A percentile compares a stretch with the other conserved stretches of the same genome.
These are phyloP conservation scores for Mucuna pruriens DNA, from an alignment of 306 rosid species.

Conservation along the genomic window DNA sequence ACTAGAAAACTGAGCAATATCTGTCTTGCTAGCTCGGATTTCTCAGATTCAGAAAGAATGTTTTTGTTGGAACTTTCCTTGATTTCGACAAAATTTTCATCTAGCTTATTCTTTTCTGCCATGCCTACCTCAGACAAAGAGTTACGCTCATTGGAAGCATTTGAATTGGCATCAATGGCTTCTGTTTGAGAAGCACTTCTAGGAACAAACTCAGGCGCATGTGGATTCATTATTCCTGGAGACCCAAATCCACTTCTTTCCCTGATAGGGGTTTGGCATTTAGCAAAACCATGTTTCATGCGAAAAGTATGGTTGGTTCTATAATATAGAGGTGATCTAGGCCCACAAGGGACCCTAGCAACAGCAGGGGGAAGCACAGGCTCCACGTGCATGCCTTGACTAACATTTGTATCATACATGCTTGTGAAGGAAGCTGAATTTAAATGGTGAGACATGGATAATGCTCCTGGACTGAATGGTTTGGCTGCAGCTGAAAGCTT, in stretches of 20 bases:
- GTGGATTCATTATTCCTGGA: conserved; percentile 86
- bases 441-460: conserved; percentile 49
- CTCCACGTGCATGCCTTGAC: conserved; percentile 72
- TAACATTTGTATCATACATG: conserved; percentile 63
- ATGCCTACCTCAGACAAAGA: conserved; percentile 31
- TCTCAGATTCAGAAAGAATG: conserved; percentile 67
- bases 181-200: conserved; percentile 60
- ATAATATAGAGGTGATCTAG: conserved; percentile 80
- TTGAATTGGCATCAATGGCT: conserved; percentile 41
- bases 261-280: conserved; percentile 44
- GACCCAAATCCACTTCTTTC: conserved; percentile 63
- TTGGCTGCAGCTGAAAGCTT: conserved; percentile 96
- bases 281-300: conserved; percentile 65
- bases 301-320: conserved; percentile 74
- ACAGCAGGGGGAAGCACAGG: conserved; percentile 71
- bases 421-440: conserved; percentile 59
- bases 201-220: conserved; percentile 95
- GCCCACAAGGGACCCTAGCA: conserved; percentile 90
- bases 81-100: conserved; percentile 18
- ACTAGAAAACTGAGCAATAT: conserved; percentile 85
- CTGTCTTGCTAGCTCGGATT: conserved; percentile 91
- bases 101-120: conserved; percentile 45
- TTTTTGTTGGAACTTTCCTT: conserved; percentile 44
- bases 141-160: conserved; percentile 35
- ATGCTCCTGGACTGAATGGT: conserved; percentile 81